phyloP scores from a whole-genome alignment of 305 asterid species.

The Ajuga reptans region DNA sequence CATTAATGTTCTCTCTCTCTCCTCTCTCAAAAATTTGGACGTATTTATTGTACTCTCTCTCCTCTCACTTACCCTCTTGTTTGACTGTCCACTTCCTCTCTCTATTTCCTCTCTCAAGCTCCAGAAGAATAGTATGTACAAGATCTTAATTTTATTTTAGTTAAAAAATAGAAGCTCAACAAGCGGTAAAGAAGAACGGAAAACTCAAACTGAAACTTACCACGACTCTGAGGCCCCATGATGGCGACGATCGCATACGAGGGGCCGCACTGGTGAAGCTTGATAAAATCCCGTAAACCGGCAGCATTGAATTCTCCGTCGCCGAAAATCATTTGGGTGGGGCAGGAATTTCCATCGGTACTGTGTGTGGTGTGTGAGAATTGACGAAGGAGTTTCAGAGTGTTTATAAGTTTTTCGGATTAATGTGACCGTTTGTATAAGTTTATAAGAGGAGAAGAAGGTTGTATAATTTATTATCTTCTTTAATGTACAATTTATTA shows the following conservation, averaged over 20 bases:
- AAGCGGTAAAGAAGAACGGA: background rate
- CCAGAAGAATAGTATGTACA: too few species aligned
- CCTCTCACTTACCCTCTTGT: too few species aligned
- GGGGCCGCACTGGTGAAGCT: slow-evolving; percentile 37
- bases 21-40: too few species aligned
- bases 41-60: too few species aligned
- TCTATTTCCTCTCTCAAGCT: too few species aligned
- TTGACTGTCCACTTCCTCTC: too few species aligned
- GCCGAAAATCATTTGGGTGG: slow-evolving; percentile 41
- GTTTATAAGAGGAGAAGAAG: background rate
- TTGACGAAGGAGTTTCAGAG: background rate
- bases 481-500: too few species aligned
- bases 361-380: background rate
- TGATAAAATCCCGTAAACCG: slow-evolving; percentile 35
- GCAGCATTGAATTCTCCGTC: slow-evolving; percentile 45
- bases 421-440: background rate
- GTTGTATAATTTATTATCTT: too few species aligned
- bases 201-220: slow-evolving; percentile 25
- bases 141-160: too few species aligned
- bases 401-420: background rate
- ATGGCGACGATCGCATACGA: slow-evolving; percentile 59
- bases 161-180: too few species aligned
- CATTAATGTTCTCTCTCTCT: too few species aligned
- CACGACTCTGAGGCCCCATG: slow-evolving; percentile 68
- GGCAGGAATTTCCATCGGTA: slow-evolving; percentile 21